Conservation (phyloP, 768 basidiomycete genomes). For the Stropharia rugosoannulata region DNA sequence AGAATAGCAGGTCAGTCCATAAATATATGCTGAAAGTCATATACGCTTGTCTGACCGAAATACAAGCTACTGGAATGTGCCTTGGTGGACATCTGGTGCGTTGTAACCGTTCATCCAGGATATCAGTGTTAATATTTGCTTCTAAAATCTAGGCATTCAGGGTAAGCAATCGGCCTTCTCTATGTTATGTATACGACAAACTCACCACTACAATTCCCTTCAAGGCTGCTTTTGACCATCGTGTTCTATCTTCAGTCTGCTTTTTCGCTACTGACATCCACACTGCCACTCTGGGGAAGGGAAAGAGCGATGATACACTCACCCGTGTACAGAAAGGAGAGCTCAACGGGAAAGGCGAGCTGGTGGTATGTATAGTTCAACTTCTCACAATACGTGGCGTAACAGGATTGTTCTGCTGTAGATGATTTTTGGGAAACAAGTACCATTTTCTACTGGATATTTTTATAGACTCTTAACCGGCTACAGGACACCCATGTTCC, state of each 20-base stretch:
- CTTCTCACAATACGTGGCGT: not conserved
- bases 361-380: constrained; percentile 56
- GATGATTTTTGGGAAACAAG: constrained; percentile 97
- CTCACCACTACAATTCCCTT: not conserved
- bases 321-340: constrained; percentile 72
- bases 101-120: constrained; percentile 8
- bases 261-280: constrained; percentile 97
- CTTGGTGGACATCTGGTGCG: constrained; percentile 82
- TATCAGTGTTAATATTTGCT: no score
- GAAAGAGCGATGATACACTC: constrained; percentile 82
- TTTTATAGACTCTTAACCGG: not conserved
- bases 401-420: constrained; percentile 23
- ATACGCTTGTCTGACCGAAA: not conserved
- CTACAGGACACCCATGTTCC: constrained; percentile 90
- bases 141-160: constrained; percentile 33
- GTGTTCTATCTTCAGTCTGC: constrained; percentile 83
- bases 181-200: not conserved
- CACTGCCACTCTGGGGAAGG: constrained; percentile 80
- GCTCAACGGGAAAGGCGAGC: constrained; percentile 74
- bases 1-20: constrained; percentile 72
- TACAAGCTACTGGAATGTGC: constrained; percentile 84
- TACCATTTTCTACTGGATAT: constrained; percentile 20
- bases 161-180: constrained; percentile 22
- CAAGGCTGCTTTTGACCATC: constrained; percentile 85
- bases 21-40: constrained; percentile 9